Conservation (phyloP, 176 grass and related monocot genomes). For the Phyllostachys edulis region DNA sequence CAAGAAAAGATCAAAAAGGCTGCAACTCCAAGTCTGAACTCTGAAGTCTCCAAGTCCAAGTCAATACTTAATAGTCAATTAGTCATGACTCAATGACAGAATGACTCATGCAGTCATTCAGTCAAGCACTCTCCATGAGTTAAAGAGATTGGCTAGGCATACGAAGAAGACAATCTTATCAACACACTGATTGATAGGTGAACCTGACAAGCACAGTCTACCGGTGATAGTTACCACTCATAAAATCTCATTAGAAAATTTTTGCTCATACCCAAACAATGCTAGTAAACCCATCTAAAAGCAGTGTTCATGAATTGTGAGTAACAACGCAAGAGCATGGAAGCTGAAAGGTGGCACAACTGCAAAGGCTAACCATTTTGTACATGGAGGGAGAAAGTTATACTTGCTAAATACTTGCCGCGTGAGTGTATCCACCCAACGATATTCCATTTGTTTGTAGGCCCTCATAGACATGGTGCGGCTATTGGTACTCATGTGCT, state of each 20-base stretch:
- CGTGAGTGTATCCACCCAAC: conserved; percentile 40
- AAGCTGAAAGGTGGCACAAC: conserved; percentile 9
- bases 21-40: too few species aligned
- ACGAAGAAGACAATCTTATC: background rate
- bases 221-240: background rate
- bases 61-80: too few species aligned
- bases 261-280: background rate
- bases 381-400: conserved; percentile 20
- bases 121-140: too few species aligned
- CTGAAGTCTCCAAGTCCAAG: too few species aligned
- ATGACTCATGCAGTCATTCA: too few species aligned
- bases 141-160: background rate
- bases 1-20: too few species aligned
- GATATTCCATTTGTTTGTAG: conserved; percentile 42
- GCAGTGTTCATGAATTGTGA: background rate
- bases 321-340: conserved; percentile 1
- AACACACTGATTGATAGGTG: background rate
- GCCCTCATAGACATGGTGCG: conserved; percentile 32
- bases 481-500: conserved; percentile 37
- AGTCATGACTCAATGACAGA: too few species aligned
- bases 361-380: conserved; percentile 29
- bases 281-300: background rate
- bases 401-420: conserved; percentile 31
- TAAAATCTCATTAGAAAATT: background rate
- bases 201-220: background rate